Evolutionary conservation across 352 stramenopile genomes (phyloP).

Genomic region (Phytophthora macrochlamydospora): DNA sequence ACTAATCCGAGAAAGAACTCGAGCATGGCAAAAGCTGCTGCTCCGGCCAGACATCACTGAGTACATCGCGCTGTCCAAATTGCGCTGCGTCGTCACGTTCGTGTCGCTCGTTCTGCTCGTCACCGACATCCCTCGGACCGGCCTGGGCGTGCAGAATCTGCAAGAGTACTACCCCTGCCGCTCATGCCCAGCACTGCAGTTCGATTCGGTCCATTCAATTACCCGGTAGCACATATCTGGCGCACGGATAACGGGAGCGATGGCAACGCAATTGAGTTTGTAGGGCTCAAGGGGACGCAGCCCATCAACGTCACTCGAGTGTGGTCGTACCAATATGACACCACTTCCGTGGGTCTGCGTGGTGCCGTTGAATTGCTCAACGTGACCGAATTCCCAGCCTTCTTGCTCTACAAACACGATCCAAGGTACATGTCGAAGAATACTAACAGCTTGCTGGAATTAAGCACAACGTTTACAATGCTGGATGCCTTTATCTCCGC

Average conservation of each 20-base stretch:
- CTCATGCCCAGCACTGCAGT: constrained; percentile 34
- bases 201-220: constrained; percentile 54
- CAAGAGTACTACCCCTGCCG: constrained; percentile 23
- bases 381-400: constrained; percentile 11
- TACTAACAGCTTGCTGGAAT: constrained; percentile 9
- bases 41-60: too few relatives aligned
- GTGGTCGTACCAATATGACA: constrained; percentile 51
- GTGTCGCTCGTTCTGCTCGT: too few relatives aligned
- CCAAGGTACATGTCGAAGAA: constrained; percentile 8
- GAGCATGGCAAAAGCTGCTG: constrained; percentile 17
- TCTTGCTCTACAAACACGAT: constrained; percentile 29
- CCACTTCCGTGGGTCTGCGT: constrained; percentile 34
- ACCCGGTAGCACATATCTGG: constrained; percentile 42
- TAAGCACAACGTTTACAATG: constrained; percentile 37
- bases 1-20: not conserved
- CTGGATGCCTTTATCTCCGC: constrained; percentile 17
- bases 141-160: constrained; percentile 4
- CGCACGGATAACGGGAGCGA: constrained; percentile 5
- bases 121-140: too few relatives aligned
- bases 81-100: too few relatives aligned
- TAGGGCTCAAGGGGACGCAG: constrained; percentile 18
- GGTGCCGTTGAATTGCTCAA: constrained; percentile 15
- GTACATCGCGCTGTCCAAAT: too few relatives aligned
- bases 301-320: constrained; percentile 13
- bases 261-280: constrained; percentile 8